phyloP scores from a whole-genome alignment of 2,329 filamentous ascomycete species.

The Penicillium thymicola region DNA sequence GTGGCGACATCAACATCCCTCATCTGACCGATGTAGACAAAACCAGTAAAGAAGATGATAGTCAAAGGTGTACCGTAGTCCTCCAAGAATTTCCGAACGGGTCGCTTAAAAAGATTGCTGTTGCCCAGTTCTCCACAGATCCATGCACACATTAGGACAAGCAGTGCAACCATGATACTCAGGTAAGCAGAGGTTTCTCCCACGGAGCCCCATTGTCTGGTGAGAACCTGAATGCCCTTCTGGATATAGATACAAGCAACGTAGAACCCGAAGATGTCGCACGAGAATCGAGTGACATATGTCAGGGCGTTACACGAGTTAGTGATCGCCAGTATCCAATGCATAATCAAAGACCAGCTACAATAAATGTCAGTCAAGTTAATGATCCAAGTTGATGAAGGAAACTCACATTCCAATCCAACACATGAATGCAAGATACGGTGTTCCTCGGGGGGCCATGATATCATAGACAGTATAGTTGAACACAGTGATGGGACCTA shows the following conservation, averaged over 20 bases:
- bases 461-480: conserved; percentile 95
- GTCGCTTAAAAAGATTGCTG: conserved; percentile 69
- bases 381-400: not conserved
- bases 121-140: conserved; percentile 68
- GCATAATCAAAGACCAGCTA: conserved; percentile 78
- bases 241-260: conserved; percentile 89
- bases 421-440: conserved; percentile 87
- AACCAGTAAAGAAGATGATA: conserved; percentile 84
- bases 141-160: conserved; percentile 76
- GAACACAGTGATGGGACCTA: conserved; percentile 85
- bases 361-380: conserved; percentile 13
- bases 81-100: conserved; percentile 76
- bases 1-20: conserved; percentile 63
- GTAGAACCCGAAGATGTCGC: conserved; percentile 92
- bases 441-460: conserved; percentile 69
- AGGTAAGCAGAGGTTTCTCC: conserved; percentile 68
- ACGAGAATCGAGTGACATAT: conserved; percentile 87
- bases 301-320: conserved; percentile 86
- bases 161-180: conserved; percentile 69
- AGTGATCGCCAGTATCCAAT: conserved; percentile 77
- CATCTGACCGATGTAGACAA: conserved; percentile 84
- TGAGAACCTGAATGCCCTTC: conserved; percentile 83
- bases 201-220: conserved; percentile 63
- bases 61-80: conserved; percentile 85
- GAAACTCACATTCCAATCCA: conserved; percentile 72